phyloP scores from a whole-genome alignment of 2,329 filamentous ascomycete genomes.

The Fusarium verticillioides region DNA sequence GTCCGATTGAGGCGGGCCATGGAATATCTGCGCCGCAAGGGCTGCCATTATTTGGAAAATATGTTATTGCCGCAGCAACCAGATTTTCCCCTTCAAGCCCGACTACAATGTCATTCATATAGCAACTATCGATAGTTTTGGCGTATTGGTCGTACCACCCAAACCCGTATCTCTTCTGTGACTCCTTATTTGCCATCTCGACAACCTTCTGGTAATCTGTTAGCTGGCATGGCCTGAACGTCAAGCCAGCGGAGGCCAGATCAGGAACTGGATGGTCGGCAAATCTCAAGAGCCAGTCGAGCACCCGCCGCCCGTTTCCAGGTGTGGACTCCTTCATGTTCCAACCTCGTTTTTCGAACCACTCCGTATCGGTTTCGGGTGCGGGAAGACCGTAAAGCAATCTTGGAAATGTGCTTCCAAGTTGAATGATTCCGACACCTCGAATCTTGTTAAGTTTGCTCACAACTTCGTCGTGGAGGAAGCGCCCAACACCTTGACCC shows the following conservation, averaged over 20 bases:
- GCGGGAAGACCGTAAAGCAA: conserved; percentile 65
- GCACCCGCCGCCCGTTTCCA: conserved; percentile 61
- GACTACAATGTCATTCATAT: conserved; percentile 65
- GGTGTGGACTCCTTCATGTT: conserved; percentile 55
- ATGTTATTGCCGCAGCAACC: conserved; percentile 66
- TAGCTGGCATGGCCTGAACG: conserved; percentile 58
- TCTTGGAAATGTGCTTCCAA: conserved; percentile 69
- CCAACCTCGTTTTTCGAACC: conserved; percentile 68
- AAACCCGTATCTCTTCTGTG: conserved; percentile 58
- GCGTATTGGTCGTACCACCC: conserved; percentile 71
- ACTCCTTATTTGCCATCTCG: conserved; percentile 61
- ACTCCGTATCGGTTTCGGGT: conserved; percentile 56
- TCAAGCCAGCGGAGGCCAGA: conserved; percentile 54
- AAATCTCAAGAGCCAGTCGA: conserved; percentile 66
- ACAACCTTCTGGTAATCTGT: conserved; percentile 60
- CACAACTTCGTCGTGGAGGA: conserved; percentile 64
- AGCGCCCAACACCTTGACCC: conserved; percentile 62
- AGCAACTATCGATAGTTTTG: conserved; percentile 58
- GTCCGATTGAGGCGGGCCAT: conserved; percentile 63
- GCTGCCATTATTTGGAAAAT: conserved; percentile 59
- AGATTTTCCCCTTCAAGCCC: conserved; percentile 61
- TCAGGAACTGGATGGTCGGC: conserved; percentile 58
- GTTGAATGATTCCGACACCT: conserved; percentile 64
- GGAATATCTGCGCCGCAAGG: conserved; percentile 63
- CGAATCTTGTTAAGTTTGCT: conserved; percentile 60